phyloP scores from a whole-genome alignment of 2,329 filamentous ascomycete species.

The Diaporthe destruens region DNA sequence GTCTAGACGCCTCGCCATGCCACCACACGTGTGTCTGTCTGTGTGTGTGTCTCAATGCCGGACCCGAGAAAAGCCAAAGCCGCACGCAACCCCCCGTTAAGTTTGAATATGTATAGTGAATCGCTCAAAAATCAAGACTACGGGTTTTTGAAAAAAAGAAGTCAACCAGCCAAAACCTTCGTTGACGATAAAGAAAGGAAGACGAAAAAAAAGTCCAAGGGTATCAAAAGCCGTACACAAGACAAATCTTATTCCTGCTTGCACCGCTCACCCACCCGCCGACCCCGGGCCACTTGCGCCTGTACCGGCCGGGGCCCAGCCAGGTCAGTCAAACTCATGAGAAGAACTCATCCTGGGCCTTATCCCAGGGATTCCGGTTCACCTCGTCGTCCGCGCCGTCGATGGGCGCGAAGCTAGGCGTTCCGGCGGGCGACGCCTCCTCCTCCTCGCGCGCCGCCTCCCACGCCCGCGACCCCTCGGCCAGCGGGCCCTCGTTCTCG shows the following conservation, averaged over 20 bases:
- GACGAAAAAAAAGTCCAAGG: constrained; percentile 1
- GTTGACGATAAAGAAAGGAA: neutral
- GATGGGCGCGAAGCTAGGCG: constrained; percentile 43
- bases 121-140: too few relatives aligned
- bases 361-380: constrained; percentile 59
- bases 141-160: neutral
- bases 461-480: constrained; percentile 40
- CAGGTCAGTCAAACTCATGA: neutral
- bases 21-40: too few relatives aligned
- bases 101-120: too few relatives aligned
- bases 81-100: too few relatives aligned
- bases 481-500: constrained; percentile 42
- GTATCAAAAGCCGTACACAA: constrained; percentile 37
- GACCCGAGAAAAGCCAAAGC: too few relatives aligned
- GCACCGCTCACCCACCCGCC: constrained; percentile 10
- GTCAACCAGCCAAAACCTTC: neutral
- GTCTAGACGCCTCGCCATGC: too few relatives aligned
- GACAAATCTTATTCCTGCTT: constrained; percentile 8
- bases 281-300: too few relatives aligned
- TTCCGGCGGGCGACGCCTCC: constrained; percentile 26
- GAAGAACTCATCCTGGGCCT: constrained; percentile 26
- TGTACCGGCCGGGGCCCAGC: too few relatives aligned
- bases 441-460: constrained; percentile 38
- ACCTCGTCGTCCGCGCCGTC: constrained; percentile 58
- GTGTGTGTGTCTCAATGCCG: too few relatives aligned